Conservation (phyloP, 1,139 yeast genomes). For the Saccharomyces hybrid region DNA sequence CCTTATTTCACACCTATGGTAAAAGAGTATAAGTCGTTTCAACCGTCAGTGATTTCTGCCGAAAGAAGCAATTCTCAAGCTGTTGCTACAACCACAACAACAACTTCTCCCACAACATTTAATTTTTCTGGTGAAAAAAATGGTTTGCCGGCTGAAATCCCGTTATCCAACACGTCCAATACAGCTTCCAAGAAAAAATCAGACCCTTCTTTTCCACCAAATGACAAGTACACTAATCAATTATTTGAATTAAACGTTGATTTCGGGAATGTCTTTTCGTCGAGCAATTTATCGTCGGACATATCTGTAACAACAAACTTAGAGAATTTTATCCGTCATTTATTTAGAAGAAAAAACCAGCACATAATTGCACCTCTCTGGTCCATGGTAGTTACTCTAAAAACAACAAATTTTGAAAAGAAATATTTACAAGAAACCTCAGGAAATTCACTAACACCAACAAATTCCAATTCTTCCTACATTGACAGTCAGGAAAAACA, state of each 20-base stretch:
- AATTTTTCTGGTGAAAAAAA: slow-evolving; percentile 9
- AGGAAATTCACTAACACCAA: slow-evolving; percentile 7
- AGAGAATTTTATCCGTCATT: slow-evolving; percentile 27
- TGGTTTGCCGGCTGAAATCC: neutral
- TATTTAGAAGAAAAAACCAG: slow-evolving; percentile 24
- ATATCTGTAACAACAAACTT: slow-evolving; percentile 24
- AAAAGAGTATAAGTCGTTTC: slow-evolving; percentile 18
- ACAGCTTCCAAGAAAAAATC: neutral
- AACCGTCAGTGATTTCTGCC: slow-evolving; percentile 20
- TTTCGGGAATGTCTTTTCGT: slow-evolving; percentile 5
- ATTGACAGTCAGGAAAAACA: neutral
- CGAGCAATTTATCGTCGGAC: slow-evolving; percentile 16
- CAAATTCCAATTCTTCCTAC: neutral
- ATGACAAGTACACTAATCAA: slow-evolving; percentile 15
- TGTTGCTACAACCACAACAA: slow-evolving; percentile 14
- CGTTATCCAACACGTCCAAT: neutral
- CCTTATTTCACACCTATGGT: slow-evolving; percentile 17
- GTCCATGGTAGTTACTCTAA: slow-evolving; percentile 57
- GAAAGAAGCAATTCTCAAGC: slow-evolving; percentile 21
- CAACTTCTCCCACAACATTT: slow-evolving; percentile 11
- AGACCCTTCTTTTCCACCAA: neutral
- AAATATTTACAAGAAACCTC: slow-evolving; percentile 16
- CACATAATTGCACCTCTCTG: slow-evolving; percentile 45
- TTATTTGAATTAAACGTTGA: slow-evolving; percentile 16
- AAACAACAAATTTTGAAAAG: slow-evolving; percentile 41